phyloP scores from a whole-genome alignment of 805 yeast species.

The Candida arabinofermentans region DNA sequence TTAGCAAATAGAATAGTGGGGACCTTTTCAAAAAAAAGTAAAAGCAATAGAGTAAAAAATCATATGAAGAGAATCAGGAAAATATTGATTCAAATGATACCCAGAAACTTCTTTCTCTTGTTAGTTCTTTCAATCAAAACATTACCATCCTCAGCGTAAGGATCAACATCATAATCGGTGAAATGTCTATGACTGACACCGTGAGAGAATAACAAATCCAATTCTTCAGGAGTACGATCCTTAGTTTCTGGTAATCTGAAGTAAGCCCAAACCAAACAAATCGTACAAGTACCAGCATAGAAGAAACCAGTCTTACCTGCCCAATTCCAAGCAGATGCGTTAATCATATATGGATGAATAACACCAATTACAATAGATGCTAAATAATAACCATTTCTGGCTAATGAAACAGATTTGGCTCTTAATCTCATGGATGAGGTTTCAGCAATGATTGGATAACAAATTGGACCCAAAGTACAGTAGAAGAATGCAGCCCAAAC shows the following conservation, averaged over 20 bases:
- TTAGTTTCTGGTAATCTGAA: constrained; percentile 40
- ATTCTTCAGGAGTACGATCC: constrained; percentile 35
- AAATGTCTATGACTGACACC: constrained; percentile 36
- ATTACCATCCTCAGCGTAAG: constrained; percentile 2
- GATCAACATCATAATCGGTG: constrained; percentile 25
- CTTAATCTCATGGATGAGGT: constrained; percentile 37
- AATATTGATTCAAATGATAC: constrained; percentile 2
- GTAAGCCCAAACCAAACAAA: constrained; percentile 28
- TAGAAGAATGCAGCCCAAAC: constrained; percentile 40
- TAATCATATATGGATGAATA: constrained; percentile 41
- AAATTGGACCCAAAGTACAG: constrained; percentile 35
- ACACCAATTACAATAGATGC: constrained; percentile 42
- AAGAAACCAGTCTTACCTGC: constrained; percentile 42
- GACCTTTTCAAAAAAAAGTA: too few relatives aligned
- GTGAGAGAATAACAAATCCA: constrained; percentile 33
- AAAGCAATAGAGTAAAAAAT: too few relatives aligned
- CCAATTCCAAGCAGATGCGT: constrained; percentile 44
- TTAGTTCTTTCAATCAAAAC: background rate
- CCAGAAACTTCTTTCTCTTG: constrained; percentile 2
- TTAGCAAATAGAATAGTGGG: too few relatives aligned
- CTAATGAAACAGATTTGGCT: constrained; percentile 36
- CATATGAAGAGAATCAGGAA: too few relatives aligned
- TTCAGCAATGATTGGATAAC: constrained; percentile 37
- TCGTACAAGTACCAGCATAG: constrained; percentile 36
- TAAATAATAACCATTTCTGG: constrained; percentile 30